These are phyloP conservation scores for Neoascochyta sp. DNA, from an alignment of 2,329 filamentous ascomycete species.

Conservation along the genomic window DNA sequence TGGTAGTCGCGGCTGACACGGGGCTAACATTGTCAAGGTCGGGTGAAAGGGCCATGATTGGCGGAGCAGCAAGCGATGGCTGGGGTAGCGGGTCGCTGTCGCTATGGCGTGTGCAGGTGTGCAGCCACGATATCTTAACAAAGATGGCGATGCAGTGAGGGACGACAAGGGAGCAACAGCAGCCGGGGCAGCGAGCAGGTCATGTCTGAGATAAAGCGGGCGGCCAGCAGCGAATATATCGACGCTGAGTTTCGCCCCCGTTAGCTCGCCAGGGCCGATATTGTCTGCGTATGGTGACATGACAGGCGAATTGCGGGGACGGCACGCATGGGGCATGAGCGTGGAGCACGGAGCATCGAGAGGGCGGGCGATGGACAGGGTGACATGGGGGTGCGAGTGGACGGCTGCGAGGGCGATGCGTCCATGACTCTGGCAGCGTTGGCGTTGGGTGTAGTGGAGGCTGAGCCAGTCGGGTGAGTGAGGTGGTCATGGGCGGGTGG, in stretches of 20 bases:
- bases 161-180: conserved; percentile 3
- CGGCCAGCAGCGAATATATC: conserved; percentile 22
- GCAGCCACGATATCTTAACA: conserved; percentile 24
- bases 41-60: conserved; percentile 44
- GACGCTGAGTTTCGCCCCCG: conserved; percentile 16
- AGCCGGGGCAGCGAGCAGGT: conserved; percentile 3
- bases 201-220: conserved; percentile 6
- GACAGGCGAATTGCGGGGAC: conserved; percentile 35
- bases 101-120: conserved; percentile 25
- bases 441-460: no score
- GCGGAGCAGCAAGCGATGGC: conserved; percentile 25
- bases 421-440: conserved; percentile 10
- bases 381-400: conserved; percentile 25
- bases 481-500: conserved; percentile 15
- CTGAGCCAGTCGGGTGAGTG: no score
- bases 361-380: no score
- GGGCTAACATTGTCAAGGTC: conserved; percentile 44
- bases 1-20: conserved; percentile 42
- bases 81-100: conserved; percentile 28
- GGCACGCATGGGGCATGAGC: conserved; percentile 29
- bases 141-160: conserved; percentile 8
- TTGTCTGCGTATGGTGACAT: conserved; percentile 27
- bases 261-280: conserved; percentile 18
- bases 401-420: conserved; percentile 2
- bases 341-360: conserved; percentile 19